Conservation (phyloP, 2,329 filamentous ascomycete species). For the Sclerotinia nivalis region DNA sequence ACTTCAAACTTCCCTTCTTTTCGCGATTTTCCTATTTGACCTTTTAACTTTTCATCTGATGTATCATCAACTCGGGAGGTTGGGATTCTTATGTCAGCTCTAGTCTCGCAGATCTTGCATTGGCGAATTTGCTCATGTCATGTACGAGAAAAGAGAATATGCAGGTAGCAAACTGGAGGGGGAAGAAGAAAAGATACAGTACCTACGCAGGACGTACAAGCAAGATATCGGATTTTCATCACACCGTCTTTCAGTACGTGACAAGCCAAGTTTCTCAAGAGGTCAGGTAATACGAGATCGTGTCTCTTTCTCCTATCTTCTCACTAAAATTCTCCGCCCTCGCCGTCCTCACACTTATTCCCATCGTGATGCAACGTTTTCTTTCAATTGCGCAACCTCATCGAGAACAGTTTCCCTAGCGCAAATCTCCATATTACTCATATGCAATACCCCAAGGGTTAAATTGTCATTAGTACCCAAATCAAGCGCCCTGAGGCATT, state of each 20-base stretch:
- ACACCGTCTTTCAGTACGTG: conserved; percentile 18
- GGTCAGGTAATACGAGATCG: conserved; percentile 10
- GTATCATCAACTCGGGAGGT: conserved; percentile 7
- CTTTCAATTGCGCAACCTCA: conserved; percentile 10
- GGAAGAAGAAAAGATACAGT: not conserved
- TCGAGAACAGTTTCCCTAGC: conserved; percentile 4
- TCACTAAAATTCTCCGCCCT: not conserved
- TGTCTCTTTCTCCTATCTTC: not conserved
- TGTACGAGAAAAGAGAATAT: conserved; percentile 1
- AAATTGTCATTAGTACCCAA: not conserved
- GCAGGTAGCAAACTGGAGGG: conserved; percentile 4
- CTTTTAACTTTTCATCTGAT: not conserved
- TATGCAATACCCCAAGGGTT: not conserved
- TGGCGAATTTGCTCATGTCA: not conserved
- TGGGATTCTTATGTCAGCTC: conserved; percentile 11
- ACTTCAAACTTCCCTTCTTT: not conserved
- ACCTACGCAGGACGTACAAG: not conserved
- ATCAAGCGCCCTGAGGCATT: conserved; percentile 2
- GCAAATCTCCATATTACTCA: not conserved
- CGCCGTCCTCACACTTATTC: conserved; percentile 4
- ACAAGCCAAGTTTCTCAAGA: not conserved
- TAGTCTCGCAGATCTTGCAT: conserved; percentile 5
- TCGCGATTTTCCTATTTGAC: not conserved
- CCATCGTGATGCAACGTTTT: not conserved
- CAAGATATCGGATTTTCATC: conserved; percentile 13